Conservation (phyloP, 2,329 filamentous ascomycete genomes). For the Elsinoe perseae region DNA sequence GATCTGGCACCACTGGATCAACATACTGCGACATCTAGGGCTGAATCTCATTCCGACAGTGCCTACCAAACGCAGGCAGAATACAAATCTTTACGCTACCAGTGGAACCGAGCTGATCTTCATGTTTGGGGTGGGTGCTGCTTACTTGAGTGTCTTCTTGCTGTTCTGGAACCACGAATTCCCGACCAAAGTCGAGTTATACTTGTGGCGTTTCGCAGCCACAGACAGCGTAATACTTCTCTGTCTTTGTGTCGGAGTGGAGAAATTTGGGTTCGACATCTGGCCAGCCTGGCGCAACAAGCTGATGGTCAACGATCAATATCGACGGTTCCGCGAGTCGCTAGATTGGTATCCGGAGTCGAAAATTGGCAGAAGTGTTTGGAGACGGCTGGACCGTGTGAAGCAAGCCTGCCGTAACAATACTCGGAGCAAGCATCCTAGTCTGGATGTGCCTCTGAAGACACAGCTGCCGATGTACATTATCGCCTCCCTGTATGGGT, state of each 20-base stretch:
- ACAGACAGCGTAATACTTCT: neutral
- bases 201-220: conserved; percentile 28
- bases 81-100: neutral
- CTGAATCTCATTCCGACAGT: neutral
- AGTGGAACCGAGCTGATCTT: neutral
- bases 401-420: neutral
- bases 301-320: neutral
- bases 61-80: neutral
- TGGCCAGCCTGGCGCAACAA: neutral
- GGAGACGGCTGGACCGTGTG: neutral
- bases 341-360: neutral
- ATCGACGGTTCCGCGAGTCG: neutral
- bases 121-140: conserved; percentile 23
- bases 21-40: conserved; percentile 3
- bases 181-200: conserved; percentile 27
- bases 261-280: neutral
- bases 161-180: conserved; percentile 33
- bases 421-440: neutral
- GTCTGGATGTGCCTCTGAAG: conserved; percentile 3
- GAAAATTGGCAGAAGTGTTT: neutral
- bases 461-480: neutral
- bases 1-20: conserved; percentile 4
- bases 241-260: neutral
- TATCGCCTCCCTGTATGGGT: neutral
- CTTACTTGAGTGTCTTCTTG: conserved; percentile 25